These are phyloP conservation scores for Ceratocystiopsis brevicomis DNA, from an alignment of 2,329 filamentous ascomycete species.

Conservation along the genomic window DNA sequence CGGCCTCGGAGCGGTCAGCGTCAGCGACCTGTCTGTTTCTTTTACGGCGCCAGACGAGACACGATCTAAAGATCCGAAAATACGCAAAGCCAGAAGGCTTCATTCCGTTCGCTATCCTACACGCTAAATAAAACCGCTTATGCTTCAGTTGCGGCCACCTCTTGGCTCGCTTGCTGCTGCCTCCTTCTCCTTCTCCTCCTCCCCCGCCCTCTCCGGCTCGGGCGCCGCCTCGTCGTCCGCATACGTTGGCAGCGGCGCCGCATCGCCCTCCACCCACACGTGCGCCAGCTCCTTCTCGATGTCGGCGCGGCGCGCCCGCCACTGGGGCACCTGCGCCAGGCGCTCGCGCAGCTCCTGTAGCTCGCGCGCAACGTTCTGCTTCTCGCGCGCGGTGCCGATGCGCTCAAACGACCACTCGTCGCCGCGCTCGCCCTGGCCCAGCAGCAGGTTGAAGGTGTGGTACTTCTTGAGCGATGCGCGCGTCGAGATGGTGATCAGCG, in stretches of 20 bases:
- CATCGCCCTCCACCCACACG: slow-evolving; percentile 38
- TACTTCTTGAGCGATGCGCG: slow-evolving; percentile 89
- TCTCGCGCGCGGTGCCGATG: slow-evolving; percentile 85
- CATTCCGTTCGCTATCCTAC: too few relatives aligned
- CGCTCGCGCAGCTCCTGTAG: slow-evolving; percentile 66
- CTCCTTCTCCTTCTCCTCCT: neutral
- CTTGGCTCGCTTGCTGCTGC: neutral
- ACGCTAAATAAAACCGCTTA: too few relatives aligned
- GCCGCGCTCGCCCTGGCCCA: slow-evolving; percentile 64
- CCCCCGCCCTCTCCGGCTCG: neutral
- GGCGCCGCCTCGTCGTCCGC: slow-evolving; percentile 13
- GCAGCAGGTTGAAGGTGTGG: slow-evolving; percentile 74
- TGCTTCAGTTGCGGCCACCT: too few relatives aligned
- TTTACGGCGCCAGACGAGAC: too few relatives aligned
- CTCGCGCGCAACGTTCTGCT: slow-evolving; percentile 83
- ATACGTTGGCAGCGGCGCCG: slow-evolving; percentile 29
- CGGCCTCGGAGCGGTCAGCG: too few relatives aligned
- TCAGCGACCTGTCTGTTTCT: too few relatives aligned
- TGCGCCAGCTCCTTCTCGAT: slow-evolving; percentile 65
- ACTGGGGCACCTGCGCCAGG: slow-evolving; percentile 62
- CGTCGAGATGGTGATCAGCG: slow-evolving; percentile 88
- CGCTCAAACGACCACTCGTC: slow-evolving; percentile 83
- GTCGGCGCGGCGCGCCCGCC: slow-evolving; percentile 58
- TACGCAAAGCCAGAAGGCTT: too few relatives aligned
- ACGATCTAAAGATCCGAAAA: too few relatives aligned